phyloP scores from a whole-genome alignment of 768 basidiomycete species.

The Collybiopsis confluens region DNA sequence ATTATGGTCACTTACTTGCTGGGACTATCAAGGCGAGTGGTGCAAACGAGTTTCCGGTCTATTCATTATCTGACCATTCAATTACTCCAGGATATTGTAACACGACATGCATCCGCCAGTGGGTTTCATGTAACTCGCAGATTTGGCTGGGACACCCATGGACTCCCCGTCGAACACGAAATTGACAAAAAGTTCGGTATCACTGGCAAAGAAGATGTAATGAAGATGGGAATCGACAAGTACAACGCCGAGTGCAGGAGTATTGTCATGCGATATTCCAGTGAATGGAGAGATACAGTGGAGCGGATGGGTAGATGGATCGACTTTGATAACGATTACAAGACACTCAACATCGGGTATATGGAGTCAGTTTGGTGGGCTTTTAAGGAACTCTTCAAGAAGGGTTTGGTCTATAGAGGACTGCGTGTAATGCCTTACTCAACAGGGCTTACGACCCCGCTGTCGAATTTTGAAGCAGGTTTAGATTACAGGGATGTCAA shows the following conservation, averaged over 20 bases:
- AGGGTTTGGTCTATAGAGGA: slow-evolving; percentile 89
- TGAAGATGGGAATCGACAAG: slow-evolving; percentile 92
- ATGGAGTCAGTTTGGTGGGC: slow-evolving; percentile 99
- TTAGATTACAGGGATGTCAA: slow-evolving; percentile 87
- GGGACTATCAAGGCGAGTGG: slow-evolving; percentile 83
- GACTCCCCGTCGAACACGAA: slow-evolving; percentile 97
- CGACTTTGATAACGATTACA: slow-evolving; percentile 99
- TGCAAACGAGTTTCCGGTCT: background rate
- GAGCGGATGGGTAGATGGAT: slow-evolving; percentile 99
- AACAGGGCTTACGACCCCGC: slow-evolving; percentile 89
- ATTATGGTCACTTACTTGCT: slow-evolving; percentile 91
- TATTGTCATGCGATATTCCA: slow-evolving; percentile 96
- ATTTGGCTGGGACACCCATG: slow-evolving; percentile 99
- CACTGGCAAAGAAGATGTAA: slow-evolving; percentile 88
- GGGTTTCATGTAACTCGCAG: slow-evolving; percentile 90
- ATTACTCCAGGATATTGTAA: slow-evolving; percentile 85
- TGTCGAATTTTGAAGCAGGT: slow-evolving; percentile 97
- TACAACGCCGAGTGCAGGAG: slow-evolving; percentile 96
- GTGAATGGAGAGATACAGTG: slow-evolving; percentile 92
- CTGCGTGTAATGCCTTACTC: slow-evolving; percentile 98
- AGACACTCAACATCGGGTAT: slow-evolving; percentile 87
- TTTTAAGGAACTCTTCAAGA: slow-evolving; percentile 90
- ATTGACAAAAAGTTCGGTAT: slow-evolving; percentile 96
- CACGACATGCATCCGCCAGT: slow-evolving; percentile 89
- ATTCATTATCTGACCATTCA: slow-evolving; percentile 4